phyloP scores from a whole-genome alignment of 441 rosid species.

The Cnidoscolus chayamansa region DNA sequence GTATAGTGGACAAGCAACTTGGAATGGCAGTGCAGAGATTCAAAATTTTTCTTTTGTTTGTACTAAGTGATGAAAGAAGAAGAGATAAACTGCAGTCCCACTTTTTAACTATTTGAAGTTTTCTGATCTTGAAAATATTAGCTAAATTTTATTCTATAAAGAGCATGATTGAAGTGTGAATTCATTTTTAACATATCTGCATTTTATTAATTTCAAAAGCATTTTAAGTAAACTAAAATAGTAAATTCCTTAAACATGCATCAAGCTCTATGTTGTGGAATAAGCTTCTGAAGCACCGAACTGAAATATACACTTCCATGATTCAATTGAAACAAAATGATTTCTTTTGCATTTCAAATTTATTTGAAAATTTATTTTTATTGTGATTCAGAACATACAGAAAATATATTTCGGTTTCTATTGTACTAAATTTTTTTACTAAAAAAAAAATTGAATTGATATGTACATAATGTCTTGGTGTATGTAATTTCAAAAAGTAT shows the following conservation, averaged over 20 bases:
- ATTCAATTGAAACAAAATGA: background rate
- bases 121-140: background rate
- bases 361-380: background rate
- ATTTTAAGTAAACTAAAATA: background rate
- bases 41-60: background rate
- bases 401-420: background rate
- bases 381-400: background rate
- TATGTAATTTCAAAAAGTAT: background rate
- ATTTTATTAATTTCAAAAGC: background rate
- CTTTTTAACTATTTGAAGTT: background rate
- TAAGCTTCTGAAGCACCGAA: slow-evolving; percentile 1
- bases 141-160: background rate
- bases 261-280: background rate
- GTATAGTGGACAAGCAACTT: background rate
- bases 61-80: background rate
- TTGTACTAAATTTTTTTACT: background rate
- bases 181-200: background rate
- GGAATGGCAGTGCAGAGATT: background rate
- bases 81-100: background rate
- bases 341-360: background rate
- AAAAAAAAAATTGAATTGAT: background rate
- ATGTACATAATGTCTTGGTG: background rate
- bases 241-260: background rate
- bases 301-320: background rate
- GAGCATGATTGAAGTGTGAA: background rate